Percentiles rank a stretch among this genome's conserved stretches.
Conservation (phyloP, 805 yeast species). For the Teunomyces atbi region DNA sequence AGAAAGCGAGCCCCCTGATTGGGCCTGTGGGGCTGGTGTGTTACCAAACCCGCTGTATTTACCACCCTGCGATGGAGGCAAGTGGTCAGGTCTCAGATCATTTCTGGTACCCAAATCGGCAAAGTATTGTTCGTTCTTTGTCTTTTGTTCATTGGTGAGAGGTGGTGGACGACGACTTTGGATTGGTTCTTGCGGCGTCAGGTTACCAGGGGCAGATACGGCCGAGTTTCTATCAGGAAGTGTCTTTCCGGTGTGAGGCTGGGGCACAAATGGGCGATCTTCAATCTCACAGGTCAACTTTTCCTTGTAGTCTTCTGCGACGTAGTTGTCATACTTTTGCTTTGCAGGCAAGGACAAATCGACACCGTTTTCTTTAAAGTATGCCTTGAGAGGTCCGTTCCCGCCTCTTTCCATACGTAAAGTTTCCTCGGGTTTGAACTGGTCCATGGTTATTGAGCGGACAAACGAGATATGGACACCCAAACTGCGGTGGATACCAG, state of each 20-base stretch:
- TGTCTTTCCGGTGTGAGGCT: conserved; percentile 52
- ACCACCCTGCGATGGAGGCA: conserved; percentile 95
- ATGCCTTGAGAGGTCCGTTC: conserved; percentile 68
- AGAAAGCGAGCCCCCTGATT: conserved; percentile 46
- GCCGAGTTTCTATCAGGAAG: conserved; percentile 29
- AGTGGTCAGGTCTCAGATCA: conserved; percentile 66
- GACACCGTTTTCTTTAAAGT: conserved; percentile 70
- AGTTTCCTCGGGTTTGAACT: conserved; percentile 90
- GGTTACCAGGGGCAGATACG: conserved; percentile 9
- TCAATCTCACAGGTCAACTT: conserved; percentile 72
- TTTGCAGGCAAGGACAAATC: conserved; percentile 63
- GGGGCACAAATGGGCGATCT: conserved; percentile 66
- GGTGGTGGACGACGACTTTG: conserved; percentile 43
- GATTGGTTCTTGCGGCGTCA: conserved; percentile 23
- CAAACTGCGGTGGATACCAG: conserved; percentile 91
- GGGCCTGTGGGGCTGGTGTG: conserved; percentile 53
- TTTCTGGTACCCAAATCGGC: conserved; percentile 75
- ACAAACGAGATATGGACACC: conserved; percentile 98
- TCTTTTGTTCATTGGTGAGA: conserved; percentile 33
- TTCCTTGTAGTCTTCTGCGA: conserved; percentile 93
- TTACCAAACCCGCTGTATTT: conserved; percentile 90
- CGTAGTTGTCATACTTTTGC: conserved; percentile 78
- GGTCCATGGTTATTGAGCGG: conserved; percentile 97
- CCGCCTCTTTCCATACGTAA: conserved; percentile 94
- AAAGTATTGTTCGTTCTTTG: conserved; percentile 78